Conservation (phyloP, 345 rosid species). For the Gossypium turneri region DNA sequence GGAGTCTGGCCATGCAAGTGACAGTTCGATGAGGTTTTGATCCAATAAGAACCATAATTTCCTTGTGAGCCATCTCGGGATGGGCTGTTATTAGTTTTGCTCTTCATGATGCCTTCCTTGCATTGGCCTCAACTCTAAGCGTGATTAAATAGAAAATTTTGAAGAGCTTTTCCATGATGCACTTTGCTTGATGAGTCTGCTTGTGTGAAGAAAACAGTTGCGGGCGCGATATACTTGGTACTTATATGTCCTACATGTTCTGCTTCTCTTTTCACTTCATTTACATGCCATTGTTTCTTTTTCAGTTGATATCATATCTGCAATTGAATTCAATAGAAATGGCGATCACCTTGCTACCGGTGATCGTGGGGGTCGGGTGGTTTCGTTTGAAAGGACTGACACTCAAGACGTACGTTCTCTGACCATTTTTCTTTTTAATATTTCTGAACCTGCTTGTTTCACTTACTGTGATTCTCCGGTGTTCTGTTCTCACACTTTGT, state of each 20-base stretch:
- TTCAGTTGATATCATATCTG: constrained; percentile 97
- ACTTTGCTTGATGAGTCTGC: not conserved
- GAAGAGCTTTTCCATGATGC: not conserved
- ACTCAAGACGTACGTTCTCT: constrained; percentile 48
- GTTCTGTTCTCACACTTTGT: not conserved
- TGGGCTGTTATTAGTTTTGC: not conserved
- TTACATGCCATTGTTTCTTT: constrained; percentile 18
- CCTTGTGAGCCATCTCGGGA: not conserved
- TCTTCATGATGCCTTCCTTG: not conserved
- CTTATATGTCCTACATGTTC: not conserved
- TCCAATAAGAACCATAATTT: no score
- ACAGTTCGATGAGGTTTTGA: not conserved
- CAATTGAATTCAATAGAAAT: constrained; percentile 91
- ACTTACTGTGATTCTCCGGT: not conserved
- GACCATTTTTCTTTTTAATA: not conserved
- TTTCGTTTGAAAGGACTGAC: constrained; percentile 94
- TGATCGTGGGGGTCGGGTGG: constrained; percentile 98
- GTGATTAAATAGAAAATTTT: not conserved
- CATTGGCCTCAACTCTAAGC: not conserved
- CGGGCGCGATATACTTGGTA: not conserved
- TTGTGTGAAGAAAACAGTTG: not conserved
- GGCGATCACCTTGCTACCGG: constrained; percentile 99
- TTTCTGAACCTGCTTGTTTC: constrained; percentile 1
- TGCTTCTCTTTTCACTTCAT: not conserved
- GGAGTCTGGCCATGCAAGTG: not conserved